Conservation (phyloP, 2,329 filamentous ascomycete genomes). For the Colletotrichum camelliae region DNA sequence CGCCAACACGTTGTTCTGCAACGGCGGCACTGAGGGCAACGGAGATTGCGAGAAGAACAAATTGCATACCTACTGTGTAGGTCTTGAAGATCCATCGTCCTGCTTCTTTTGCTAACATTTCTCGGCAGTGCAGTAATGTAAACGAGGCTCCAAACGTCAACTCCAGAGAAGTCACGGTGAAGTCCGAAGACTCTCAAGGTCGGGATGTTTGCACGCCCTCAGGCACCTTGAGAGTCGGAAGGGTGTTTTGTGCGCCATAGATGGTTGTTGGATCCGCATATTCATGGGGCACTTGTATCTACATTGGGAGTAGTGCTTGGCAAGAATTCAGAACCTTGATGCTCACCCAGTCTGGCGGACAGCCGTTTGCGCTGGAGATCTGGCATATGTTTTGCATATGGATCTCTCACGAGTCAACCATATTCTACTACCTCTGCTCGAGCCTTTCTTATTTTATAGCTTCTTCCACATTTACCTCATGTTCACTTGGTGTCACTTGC, state of each 20-base stretch:
- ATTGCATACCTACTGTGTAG: background rate
- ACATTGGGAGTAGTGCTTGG: too few relatives aligned
- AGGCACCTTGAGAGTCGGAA: background rate
- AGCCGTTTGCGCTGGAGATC: too few relatives aligned
- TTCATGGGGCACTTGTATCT: background rate
- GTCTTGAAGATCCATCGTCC: background rate
- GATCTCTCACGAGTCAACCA: too few relatives aligned
- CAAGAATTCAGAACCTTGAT: too few relatives aligned
- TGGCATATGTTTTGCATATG: too few relatives aligned
- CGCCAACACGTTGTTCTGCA: background rate
- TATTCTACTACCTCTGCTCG: too few relatives aligned
- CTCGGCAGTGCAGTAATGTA: background rate
- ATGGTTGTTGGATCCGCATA: background rate
- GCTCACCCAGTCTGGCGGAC: too few relatives aligned
- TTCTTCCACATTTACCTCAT: accelerated
- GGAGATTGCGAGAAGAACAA: background rate
- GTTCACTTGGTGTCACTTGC: background rate
- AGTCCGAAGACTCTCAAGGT: background rate
- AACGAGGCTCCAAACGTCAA: background rate
- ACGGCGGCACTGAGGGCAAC: background rate
- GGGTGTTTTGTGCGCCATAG: background rate
- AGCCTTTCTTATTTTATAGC: background rate
- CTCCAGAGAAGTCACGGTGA: background rate
- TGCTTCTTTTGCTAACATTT: background rate
- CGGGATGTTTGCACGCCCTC: background rate